Conservation (phyloP, 106 monocot species). For the Vanilla planifolia region DNA sequence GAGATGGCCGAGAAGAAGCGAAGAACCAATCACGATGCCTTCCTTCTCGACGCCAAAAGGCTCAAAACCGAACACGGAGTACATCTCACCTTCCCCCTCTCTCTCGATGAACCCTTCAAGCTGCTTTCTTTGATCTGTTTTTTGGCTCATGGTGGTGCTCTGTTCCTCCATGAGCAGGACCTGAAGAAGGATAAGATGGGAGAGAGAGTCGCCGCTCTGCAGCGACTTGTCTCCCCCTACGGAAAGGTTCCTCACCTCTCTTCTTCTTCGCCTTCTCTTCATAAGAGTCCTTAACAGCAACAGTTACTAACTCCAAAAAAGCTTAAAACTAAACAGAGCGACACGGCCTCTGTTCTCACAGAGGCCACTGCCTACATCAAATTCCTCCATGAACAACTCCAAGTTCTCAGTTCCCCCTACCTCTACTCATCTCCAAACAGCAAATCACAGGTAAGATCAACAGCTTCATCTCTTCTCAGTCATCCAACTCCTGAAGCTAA, state of each 20-base stretch:
- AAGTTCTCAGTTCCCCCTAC: constrained; percentile 35
- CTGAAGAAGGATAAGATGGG: constrained; percentile 82
- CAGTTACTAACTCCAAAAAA: neutral
- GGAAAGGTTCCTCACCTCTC: constrained; percentile 48
- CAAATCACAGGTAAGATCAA: constrained; percentile 16
- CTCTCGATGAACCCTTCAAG: too few species aligned
- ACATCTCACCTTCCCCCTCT: neutral
- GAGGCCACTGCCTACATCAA: constrained; percentile 79
- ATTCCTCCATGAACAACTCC: constrained; percentile 70
- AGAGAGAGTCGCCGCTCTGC: constrained; percentile 63
- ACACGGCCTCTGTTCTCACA: constrained; percentile 73
- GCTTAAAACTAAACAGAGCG: constrained; percentile 34
- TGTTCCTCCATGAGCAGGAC: constrained; percentile 20
- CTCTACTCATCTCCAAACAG: constrained; percentile 3
- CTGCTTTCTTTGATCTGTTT: neutral
- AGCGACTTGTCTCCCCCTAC: constrained; percentile 82
- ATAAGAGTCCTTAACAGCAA: neutral
- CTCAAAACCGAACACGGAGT: constrained; percentile 12
- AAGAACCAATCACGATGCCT: constrained; percentile 17
- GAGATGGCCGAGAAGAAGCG: constrained; percentile 24
- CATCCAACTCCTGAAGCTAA: too few species aligned
- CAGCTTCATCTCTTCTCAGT: too few species aligned
- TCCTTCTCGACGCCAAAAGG: constrained; percentile 23
- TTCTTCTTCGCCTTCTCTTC: too few species aligned
- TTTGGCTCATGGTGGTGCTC: neutral